Conservation (phyloP, 2,329 filamentous ascomycete species). For the Clarireedia monteithiana region DNA sequence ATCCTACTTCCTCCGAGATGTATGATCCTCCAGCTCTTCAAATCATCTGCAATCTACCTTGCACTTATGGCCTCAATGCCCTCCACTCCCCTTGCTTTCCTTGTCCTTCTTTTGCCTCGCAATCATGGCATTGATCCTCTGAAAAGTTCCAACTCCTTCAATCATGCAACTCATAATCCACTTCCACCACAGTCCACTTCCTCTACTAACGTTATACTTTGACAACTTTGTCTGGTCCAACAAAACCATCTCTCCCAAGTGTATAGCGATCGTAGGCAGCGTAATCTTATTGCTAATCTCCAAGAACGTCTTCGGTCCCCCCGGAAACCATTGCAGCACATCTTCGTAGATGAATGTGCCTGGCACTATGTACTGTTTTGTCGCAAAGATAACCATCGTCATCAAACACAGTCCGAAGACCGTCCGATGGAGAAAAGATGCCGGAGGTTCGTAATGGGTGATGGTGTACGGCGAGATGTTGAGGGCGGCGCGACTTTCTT, state of each 20-base stretch:
- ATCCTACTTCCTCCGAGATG: not conserved
- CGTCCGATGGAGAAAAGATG: conserved; percentile 36
- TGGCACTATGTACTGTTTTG: conserved; percentile 43
- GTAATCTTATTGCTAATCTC: conserved; percentile 53
- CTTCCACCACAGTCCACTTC: conserved; percentile 40
- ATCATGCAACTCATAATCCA: conserved; percentile 47
- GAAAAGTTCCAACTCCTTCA: conserved; percentile 45
- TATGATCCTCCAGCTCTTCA: not conserved
- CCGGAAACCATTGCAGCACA: conserved; percentile 45
- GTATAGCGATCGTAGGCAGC: conserved; percentile 52
- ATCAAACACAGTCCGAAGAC: conserved; percentile 47
- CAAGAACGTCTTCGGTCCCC: conserved; percentile 50
- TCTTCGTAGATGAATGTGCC: conserved; percentile 43
- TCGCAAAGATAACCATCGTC: conserved; percentile 44
- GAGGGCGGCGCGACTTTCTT: conserved; percentile 49
- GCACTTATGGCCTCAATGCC: not conserved
- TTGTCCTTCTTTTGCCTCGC: conserved; percentile 35
- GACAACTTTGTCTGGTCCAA: conserved; percentile 41
- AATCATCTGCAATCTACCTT: not conserved
- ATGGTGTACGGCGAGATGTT: conserved; percentile 42
- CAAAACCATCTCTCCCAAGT: conserved; percentile 53
- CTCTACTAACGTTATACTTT: conserved; percentile 40
- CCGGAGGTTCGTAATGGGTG: conserved; percentile 31
- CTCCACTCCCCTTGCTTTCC: conserved; percentile 20
- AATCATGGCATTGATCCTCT: conserved; percentile 43